phyloP scores from a whole-genome alignment of 805 yeast genomes.

The Aciculoconidium aculeatum region DNA sequence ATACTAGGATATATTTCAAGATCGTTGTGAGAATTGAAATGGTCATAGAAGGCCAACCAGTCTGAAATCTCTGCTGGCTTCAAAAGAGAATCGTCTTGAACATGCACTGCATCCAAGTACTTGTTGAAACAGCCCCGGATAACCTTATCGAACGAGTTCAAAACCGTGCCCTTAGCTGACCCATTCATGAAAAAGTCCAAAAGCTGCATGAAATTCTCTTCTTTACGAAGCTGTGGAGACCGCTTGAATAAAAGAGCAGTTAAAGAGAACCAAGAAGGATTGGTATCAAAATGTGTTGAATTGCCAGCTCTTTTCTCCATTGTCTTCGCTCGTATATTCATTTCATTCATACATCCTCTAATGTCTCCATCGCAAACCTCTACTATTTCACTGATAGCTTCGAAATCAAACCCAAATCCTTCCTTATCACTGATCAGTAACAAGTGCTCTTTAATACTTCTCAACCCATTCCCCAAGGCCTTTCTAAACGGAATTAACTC shows the following conservation, averaged over 20 bases:
- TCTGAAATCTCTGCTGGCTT: conserved; percentile 63
- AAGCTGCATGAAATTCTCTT: conserved; percentile 44
- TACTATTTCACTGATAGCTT: conserved; percentile 57
- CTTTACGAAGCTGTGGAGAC: conserved; percentile 39
- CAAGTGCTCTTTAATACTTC: conserved; percentile 34
- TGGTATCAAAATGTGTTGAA: conserved; percentile 48
- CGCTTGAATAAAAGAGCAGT: conserved; percentile 58
- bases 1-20: conserved; percentile 51
- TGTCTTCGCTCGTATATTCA: too few relatives aligned
- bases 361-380: conserved; percentile 75
- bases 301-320: conserved; percentile 35
- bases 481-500: conserved; percentile 66
- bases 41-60: conserved; percentile 73
- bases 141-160: conserved; percentile 54
- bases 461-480: conserved; percentile 41
- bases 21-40: conserved; percentile 36
- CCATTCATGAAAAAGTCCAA: conserved; percentile 40
- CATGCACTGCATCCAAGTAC: conserved; percentile 55
- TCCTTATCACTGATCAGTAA: conserved; percentile 52
- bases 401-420: conserved; percentile 40
- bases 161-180: conserved; percentile 26
- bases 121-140: conserved; percentile 65
- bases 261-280: conserved; percentile 60
- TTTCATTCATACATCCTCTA: conserved; percentile 74
- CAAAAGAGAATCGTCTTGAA: conserved; percentile 52